A percentile compares a stretch with the other conserved stretches of the same genome.
phyloP scores from a whole-genome alignment of 1,284 basidiomycete genomes.

The Malassezia japonica region DNA sequence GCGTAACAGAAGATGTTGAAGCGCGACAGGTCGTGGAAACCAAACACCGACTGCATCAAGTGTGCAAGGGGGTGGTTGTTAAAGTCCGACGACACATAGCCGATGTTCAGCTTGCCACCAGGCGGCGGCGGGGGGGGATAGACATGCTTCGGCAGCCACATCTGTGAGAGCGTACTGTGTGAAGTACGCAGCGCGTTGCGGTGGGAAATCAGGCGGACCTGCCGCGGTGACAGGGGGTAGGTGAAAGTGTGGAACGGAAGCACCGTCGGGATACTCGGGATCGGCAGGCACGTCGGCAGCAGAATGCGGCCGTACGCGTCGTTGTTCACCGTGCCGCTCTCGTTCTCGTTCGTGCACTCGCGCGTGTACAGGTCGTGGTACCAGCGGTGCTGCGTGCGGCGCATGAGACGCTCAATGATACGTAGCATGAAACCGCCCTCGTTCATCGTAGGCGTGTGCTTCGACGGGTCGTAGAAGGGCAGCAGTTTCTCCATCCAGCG shows the following conservation, averaged over 20 bases:
- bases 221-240: constrained; percentile 54
- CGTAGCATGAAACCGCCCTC: constrained; percentile 56
- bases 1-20: constrained; percentile 57
- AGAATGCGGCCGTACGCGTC: constrained; percentile 42
- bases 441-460: constrained; percentile 16
- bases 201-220: constrained; percentile 57
- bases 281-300: constrained; percentile 50
- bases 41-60: constrained; percentile 59
- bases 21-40: constrained; percentile 52
- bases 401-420: constrained; percentile 54
- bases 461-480: constrained; percentile 48
- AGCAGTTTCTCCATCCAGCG: constrained; percentile 51
- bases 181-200: constrained; percentile 57
- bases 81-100: constrained; percentile 58
- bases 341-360: background rate
- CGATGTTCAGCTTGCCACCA: constrained; percentile 53
- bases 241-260: constrained; percentile 60
- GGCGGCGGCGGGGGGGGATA: constrained; percentile 56
- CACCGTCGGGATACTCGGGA: constrained; percentile 54
- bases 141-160: constrained; percentile 54
- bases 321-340: background rate
- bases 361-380: constrained; percentile 50
- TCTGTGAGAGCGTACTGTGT: constrained; percentile 53
- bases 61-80: constrained; percentile 60
- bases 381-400: constrained; percentile 54